A percentile compares a stretch with the other conserved stretches of the same genome.
These are phyloP conservation scores for Pseudonectria foliicola DNA, from an alignment of 2,329 filamentous ascomycete genomes.

Conservation along the genomic window DNA sequence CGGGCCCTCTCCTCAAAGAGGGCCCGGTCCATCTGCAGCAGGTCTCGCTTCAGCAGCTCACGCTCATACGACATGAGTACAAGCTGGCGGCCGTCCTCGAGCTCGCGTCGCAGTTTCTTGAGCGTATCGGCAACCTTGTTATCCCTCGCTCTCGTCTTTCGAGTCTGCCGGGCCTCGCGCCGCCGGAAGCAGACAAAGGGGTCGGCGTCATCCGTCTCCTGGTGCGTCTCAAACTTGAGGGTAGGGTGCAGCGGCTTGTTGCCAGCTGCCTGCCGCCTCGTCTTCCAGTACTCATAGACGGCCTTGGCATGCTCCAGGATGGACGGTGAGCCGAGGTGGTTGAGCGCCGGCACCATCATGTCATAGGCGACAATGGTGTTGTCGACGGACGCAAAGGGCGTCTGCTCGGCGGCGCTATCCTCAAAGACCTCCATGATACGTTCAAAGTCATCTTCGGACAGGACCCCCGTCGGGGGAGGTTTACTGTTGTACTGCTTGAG, in stretches of 20 bases:
- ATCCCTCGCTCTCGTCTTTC: conserved; percentile 91
- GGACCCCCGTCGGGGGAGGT: conserved; percentile 53
- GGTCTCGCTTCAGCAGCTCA: conserved; percentile 71
- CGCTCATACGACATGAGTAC: conserved; percentile 71
- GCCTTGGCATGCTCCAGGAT: conserved; percentile 59
- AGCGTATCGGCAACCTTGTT: conserved; percentile 92
- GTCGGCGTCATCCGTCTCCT: conserved; percentile 91
- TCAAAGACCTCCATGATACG: conserved; percentile 93
- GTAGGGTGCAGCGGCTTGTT: conserved; percentile 69
- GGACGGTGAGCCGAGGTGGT: conserved; percentile 41
- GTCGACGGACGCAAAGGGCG: conserved; percentile 85
- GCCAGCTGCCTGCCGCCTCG: conserved; percentile 55
- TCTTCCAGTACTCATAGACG: conserved; percentile 87
- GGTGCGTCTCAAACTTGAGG: conserved; percentile 90
- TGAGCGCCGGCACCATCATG: conserved; percentile 64
- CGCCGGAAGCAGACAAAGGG: conserved; percentile 97
- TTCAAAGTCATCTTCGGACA: conserved; percentile 89
- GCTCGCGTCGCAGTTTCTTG: conserved; percentile 80
- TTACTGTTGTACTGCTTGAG: conserved; percentile 79
- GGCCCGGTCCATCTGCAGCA: conserved; percentile 65
- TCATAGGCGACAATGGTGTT: conserved; percentile 75
- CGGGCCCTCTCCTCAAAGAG: conserved; percentile 77
- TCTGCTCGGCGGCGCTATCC: conserved; percentile 72
- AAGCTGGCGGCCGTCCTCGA: conserved; percentile 81
- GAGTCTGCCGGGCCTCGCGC: conserved; percentile 85